Base-by-base conservation (phyloP, 2,329 filamentous ascomycete species). In the Clarireedia sp. region DNA sequence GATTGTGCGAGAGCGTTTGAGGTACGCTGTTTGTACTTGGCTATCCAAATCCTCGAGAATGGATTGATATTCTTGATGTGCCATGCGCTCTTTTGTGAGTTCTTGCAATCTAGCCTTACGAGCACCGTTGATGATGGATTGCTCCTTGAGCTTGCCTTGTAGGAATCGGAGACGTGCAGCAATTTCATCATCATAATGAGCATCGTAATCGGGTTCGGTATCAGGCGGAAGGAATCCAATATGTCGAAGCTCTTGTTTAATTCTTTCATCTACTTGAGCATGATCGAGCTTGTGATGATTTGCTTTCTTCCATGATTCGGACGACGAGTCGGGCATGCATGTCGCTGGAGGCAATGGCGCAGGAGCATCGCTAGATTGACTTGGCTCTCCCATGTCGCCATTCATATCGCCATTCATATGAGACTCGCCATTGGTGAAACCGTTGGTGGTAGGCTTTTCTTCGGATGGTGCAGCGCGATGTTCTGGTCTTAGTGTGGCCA, bases 21-120 rank as follows among this genome's bases (percentile, higher is more conserved):
- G 83, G 68, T 97, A 99, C 3, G 94, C 92, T 51, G 89, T 86
- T 68, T 97, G 91, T 43, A 97, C 90, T 69, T 97, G 94, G 43
- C 85, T 84, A 75, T 99, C 94, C 21, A 99, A 83, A 69, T 99
- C 94, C 69, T 99, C 94, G 50, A 95, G 86, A 64, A 99, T 99
- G 55, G 90, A 96, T 70, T 86, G 87, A 75, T 96, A 99, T 70
- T 99, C 94, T 68, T 99, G 94, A 73, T 94, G 86, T 0, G 94
- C 94, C 82, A 99, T 92, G 62, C 90, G 85, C 69, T 96, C 91
- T 64, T 90, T 87, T 7, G 94, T 89, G 26, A 96, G 79, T 38
- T 96, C 91, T 1, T 89, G 83, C 10, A 99, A 77, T 2, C 91
- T 83, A 6, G 89, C 79, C 72, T 97, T 97, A 60, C 90, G 87